Percentiles rank a stretch among this genome's conserved stretches.
Evolutionary conservation across 345 rosid species (phyloP).

Genomic region (Lagerstroemia speciosa): DNA sequence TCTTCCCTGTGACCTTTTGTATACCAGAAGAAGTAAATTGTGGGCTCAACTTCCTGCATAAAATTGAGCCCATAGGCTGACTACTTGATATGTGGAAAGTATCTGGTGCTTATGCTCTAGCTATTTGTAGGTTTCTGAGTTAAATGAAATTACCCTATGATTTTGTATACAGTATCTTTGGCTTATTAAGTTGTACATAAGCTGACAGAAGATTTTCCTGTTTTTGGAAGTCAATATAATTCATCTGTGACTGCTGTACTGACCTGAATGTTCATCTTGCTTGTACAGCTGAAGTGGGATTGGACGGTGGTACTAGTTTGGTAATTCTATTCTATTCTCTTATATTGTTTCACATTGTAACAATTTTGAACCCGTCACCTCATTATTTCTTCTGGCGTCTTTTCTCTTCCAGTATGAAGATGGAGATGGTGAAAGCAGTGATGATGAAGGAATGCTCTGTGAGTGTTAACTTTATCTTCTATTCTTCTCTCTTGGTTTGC

Average conservation of each 20-base stretch:
- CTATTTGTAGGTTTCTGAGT: not conserved
- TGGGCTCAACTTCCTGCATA: not conserved
- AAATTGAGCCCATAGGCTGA: not conserved
- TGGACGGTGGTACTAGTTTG: conserved; percentile 42
- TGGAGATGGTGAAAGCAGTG: conserved; percentile 60
- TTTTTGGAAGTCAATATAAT: not conserved
- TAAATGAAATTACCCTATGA: not conserved
- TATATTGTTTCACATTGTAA: not conserved
- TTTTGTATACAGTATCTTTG: not conserved
- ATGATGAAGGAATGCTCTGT: conserved; percentile 95
- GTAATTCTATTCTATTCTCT: conserved; percentile 26
- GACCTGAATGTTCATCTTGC: not conserved
- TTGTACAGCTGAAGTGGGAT: conserved; percentile 17
- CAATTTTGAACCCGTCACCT: not conserved
- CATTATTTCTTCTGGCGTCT: not conserved
- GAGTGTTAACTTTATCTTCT: conserved; percentile 28
- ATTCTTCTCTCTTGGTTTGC: not conserved
- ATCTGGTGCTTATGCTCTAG: too few relatives aligned
- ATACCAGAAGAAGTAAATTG: not conserved
- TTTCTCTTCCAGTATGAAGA: conserved; percentile 40
- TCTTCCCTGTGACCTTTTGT: not conserved
- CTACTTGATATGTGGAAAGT: not conserved
- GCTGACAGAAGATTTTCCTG: not conserved
- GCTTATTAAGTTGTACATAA: not conserved
- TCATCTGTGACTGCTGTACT: not conserved